These are phyloP conservation scores for Amanita polypyramis DNA, from an alignment of 768 basidiomycete genomes.

Conservation along the genomic window DNA sequence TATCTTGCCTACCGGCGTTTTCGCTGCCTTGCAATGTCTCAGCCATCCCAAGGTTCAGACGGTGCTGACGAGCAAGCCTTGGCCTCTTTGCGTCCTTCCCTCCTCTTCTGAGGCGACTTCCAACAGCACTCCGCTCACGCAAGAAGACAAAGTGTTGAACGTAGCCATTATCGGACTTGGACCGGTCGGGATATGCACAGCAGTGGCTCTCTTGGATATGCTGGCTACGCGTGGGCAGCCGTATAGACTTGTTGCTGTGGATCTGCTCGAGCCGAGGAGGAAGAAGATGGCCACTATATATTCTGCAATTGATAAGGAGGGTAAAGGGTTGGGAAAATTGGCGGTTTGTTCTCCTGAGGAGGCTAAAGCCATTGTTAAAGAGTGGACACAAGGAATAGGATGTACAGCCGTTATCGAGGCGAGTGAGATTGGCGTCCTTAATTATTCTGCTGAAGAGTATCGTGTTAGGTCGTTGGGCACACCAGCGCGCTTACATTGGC, in stretches of 20 bases:
- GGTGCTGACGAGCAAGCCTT: constrained; percentile 46
- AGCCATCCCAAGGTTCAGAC: constrained; percentile 64
- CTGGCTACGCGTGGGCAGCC: constrained; percentile 33
- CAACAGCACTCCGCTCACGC: constrained; percentile 21
- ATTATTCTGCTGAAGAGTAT: neutral
- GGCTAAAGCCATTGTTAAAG: constrained; percentile 34
- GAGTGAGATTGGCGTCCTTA: constrained; percentile 6
- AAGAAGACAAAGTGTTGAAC: constrained; percentile 42
- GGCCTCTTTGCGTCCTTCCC: constrained; percentile 37
- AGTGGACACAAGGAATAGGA: constrained; percentile 48
- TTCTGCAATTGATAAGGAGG: constrained; percentile 31
- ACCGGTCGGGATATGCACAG: constrained; percentile 68
- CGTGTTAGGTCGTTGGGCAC: constrained; percentile 56
- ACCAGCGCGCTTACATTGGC: constrained; percentile 51
- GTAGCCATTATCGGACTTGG: constrained; percentile 68
- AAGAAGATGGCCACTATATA: constrained; percentile 53
- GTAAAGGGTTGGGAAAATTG: constrained; percentile 39
- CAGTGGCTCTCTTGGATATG: constrained; percentile 53
- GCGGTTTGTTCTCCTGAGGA: constrained; percentile 39
- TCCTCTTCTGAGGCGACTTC: constrained; percentile 10
- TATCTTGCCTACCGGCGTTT: constrained; percentile 73
- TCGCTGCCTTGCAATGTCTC: constrained; percentile 62
- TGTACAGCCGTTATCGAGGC: constrained; percentile 65
- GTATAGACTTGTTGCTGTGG: constrained; percentile 54
- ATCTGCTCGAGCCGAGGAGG: constrained; percentile 45